These are phyloP conservation scores for Alternaria incomplexa DNA, from an alignment of 2,329 filamentous ascomycete genomes.

Conservation along the genomic window DNA sequence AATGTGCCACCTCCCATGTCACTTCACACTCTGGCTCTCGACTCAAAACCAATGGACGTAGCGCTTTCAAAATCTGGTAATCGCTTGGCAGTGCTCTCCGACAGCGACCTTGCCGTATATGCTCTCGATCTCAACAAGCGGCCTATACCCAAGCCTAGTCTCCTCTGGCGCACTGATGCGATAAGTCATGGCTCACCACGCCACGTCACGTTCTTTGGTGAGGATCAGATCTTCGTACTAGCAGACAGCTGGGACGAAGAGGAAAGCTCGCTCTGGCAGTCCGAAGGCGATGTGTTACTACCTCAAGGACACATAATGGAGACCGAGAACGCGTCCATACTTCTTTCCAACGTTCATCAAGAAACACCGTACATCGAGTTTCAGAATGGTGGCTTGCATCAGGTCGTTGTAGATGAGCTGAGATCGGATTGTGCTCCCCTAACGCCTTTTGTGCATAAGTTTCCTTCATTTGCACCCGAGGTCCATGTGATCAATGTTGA, in stretches of 20 bases:
- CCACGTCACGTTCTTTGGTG: constrained; percentile 56
- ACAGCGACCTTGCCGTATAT: constrained; percentile 70
- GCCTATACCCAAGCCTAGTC: constrained; percentile 54
- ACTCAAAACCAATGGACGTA: constrained; percentile 73
- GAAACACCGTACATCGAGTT: constrained; percentile 30
- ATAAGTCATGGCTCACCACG: constrained; percentile 39
- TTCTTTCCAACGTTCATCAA: constrained; percentile 31
- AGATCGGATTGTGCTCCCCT: constrained; percentile 21
- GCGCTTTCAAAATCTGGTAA: constrained; percentile 62
- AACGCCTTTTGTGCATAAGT: constrained; percentile 23
- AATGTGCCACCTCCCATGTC: constrained; percentile 95
- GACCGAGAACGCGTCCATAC: constrained; percentile 26
- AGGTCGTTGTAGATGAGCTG: constrained; percentile 14
- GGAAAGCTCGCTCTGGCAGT: constrained; percentile 37
- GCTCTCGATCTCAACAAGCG: constrained; percentile 69
- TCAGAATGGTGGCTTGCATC: constrained; percentile 30
- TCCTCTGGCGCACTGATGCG: constrained; percentile 44
- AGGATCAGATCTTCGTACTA: constrained; percentile 46
- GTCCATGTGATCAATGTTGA: constrained; percentile 28
- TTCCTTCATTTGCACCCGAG: constrained; percentile 38
- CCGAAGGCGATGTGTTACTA: constrained; percentile 24
- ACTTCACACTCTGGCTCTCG: constrained; percentile 71
- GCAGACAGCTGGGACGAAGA: constrained; percentile 42
- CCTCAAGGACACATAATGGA: constrained; percentile 32
- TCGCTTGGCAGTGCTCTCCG: constrained; percentile 73